phyloP scores from a whole-genome alignment of 176 grass and related monocot genomes.

The Avena atlantica region DNA sequence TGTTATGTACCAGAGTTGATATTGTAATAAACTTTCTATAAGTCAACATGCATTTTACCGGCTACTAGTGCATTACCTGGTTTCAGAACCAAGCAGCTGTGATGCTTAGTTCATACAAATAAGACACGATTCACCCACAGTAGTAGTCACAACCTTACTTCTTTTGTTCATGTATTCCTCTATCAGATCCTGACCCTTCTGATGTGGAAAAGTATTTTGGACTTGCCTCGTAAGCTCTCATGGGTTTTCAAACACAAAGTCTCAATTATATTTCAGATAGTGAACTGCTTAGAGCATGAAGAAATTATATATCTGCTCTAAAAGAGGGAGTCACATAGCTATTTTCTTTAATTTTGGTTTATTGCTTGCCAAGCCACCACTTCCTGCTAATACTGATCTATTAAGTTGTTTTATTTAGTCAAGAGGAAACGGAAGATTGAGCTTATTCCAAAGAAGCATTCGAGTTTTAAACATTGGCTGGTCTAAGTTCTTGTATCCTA shows the following conservation, averaged over 20 bases:
- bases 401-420: conserved; percentile 38
- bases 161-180: conserved; percentile 25
- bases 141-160: neutral
- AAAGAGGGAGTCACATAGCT: conserved; percentile 10
- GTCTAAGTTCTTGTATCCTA: conserved; percentile 39
- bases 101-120: conserved; percentile 33
- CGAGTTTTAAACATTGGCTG: conserved; percentile 3
- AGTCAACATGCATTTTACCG: neutral
- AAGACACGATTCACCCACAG: neutral
- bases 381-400: conserved; percentile 26
- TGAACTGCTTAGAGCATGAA: conserved; percentile 21
- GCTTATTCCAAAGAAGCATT: neutral
- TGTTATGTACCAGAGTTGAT: neutral
- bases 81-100: conserved; percentile 19
- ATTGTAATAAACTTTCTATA: conserved; percentile 9
- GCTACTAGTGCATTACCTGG: conserved; percentile 27
- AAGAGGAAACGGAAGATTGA: conserved; percentile 25
- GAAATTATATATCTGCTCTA: conserved; percentile 28
- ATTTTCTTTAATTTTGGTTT: conserved; percentile 38
- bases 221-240: neutral
- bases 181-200: conserved; percentile 12
- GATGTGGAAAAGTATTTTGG: conserved; percentile 30
- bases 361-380: neutral
- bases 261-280: conserved; percentile 4
- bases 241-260: conserved; percentile 33